Evolutionary conservation across 148 eudicot genomes (phyloP).

Genomic region (Amaranthus hypochondriacus): DNA sequence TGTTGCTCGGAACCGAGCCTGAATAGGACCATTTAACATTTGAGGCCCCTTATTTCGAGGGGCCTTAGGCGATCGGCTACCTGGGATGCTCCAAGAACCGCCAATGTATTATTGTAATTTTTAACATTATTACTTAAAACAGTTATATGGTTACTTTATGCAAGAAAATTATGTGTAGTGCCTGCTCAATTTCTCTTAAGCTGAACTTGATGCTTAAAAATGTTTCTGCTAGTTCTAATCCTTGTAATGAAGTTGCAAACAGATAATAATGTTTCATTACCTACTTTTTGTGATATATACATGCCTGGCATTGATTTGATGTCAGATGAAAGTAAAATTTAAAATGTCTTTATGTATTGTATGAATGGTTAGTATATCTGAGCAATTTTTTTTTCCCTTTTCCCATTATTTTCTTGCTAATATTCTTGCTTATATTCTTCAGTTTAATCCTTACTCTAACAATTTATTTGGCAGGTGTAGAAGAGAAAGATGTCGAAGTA

Average conservation of each 20-base stretch:
- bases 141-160: not conserved
- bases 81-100: no score
- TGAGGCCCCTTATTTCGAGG: no score
- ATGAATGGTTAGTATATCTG: not conserved
- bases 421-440: not conserved
- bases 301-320: not conserved
- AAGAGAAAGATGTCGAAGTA: conserved; percentile 58
- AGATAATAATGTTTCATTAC: not conserved
- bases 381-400: not conserved
- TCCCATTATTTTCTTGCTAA: not conserved
- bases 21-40: no score
- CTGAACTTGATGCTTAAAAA: not conserved
- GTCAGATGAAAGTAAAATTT: not conserved
- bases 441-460: conserved; percentile 2
- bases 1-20: no score
- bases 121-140: not conserved
- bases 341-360: not conserved
- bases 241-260: not conserved
- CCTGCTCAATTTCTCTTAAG: not conserved
- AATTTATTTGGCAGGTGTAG: conserved; percentile 47
- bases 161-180: not conserved
- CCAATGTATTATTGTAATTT: no score
- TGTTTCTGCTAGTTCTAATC: not conserved
- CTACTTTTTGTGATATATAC: not conserved
- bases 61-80: no score